Evolutionary conservation across 2,329 filamentous ascomycete genomes (phyloP).

Genomic region (Epichloe uncinata): DNA sequence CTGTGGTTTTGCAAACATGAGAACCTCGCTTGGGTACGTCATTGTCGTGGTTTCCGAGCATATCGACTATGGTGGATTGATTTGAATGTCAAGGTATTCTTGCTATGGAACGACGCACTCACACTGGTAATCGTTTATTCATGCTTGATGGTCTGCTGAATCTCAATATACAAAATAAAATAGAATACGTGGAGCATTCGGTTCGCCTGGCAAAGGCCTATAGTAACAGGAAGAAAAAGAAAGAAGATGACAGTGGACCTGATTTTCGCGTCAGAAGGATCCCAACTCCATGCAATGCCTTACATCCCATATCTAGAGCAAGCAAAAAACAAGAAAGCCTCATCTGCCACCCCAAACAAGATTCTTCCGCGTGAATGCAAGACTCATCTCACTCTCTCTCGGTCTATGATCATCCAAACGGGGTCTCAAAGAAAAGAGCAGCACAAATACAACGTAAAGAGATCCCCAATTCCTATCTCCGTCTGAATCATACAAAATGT

Average conservation of each 20-base stretch:
- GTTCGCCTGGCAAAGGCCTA: neutral
- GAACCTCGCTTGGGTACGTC: too few species aligned
- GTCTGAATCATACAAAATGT: neutral
- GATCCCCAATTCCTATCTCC: neutral
- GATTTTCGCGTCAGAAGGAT: slow-evolving; percentile 2
- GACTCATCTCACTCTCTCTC: neutral
- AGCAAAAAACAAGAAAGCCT: slow-evolving; percentile 3
- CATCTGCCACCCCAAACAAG: neutral
- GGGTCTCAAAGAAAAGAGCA: neutral
- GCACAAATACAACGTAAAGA: neutral
- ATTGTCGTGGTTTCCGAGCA: too few species aligned
- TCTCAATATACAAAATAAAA: neutral
- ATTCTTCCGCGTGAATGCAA: neutral
- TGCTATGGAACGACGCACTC: slow-evolving; percentile 2
- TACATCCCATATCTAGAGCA: slow-evolving; percentile 8
- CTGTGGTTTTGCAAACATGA: too few species aligned
- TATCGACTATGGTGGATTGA: too few species aligned
- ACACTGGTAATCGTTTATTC: neutral
- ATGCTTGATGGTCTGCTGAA: neutral
- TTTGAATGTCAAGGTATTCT: neutral
- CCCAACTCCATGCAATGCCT: slow-evolving; percentile 24
- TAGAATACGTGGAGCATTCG: neutral
- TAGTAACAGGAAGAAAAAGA: neutral
- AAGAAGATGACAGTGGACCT: slow-evolving; percentile 9
- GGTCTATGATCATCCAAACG: neutral